phyloP scores from a whole-genome alignment of 352 stramenopile species.

The Phytophthora litchii region DNA sequence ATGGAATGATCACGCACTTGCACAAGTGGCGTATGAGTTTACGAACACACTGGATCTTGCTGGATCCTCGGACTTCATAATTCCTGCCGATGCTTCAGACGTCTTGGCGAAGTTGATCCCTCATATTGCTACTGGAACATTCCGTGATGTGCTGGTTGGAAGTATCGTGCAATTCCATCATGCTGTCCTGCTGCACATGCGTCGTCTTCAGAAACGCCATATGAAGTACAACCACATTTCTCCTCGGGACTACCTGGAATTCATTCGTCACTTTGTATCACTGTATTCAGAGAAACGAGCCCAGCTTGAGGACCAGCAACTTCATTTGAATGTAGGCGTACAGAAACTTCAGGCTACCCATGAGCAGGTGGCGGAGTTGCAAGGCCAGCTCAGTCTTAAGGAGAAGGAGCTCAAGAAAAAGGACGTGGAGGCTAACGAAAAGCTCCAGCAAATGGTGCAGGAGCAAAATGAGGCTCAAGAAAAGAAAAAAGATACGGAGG shows the following conservation, averaged over 20 bases:
- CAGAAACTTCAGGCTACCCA: constrained; percentile 98
- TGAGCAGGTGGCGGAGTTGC: constrained; percentile 94
- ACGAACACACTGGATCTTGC: constrained; percentile 96
- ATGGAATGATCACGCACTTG: constrained; percentile 97
- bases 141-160: constrained; percentile 80
- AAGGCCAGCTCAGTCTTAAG: constrained; percentile 93
- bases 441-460: constrained; percentile 98
- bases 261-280: constrained; percentile 91
- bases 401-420: constrained; percentile 96
- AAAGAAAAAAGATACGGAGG: constrained; percentile 96
- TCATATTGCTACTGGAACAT: constrained; percentile 70
- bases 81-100: constrained; percentile 52
- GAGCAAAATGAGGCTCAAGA: constrained; percentile 98
- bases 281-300: constrained; percentile 93
- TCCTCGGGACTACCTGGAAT: constrained; percentile 93
- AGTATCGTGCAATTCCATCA: constrained; percentile 91
- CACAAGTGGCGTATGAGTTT: constrained; percentile 98
- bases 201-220: constrained; percentile 84
- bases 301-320: constrained; percentile 95
- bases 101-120: constrained; percentile 65
- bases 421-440: constrained; percentile 97
- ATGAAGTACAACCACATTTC: constrained; percentile 92
- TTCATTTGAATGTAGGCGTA: constrained; percentile 99
- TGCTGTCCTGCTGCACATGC: constrained; percentile 85
- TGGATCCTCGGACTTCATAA: constrained; percentile 77